Percentiles rank a stretch among this genome's conserved stretches.
Evolutionary conservation across 805 yeast genomes (phyloP).

Genomic region (Kodamaea jinghongensis): DNA sequence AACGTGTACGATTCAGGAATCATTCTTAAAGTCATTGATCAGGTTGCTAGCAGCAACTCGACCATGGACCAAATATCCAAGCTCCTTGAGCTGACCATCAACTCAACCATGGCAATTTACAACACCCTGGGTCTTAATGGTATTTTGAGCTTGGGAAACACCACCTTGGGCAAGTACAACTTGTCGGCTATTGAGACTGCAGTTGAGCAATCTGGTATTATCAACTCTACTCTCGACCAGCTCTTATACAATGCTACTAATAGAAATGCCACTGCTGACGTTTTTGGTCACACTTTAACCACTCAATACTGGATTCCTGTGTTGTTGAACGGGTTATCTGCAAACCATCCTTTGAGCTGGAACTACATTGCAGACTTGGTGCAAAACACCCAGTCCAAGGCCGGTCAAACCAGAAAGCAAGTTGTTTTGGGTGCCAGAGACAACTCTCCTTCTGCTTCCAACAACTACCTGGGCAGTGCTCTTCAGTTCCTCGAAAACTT

Average conservation of each 20-base stretch:
- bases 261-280: conserved; percentile 22
- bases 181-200: conserved; percentile 18
- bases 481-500: conserved; percentile 30
- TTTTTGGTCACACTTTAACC: conserved; percentile 25
- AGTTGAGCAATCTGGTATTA: conserved; percentile 26
- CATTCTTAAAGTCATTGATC: conserved; percentile 22
- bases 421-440: conserved; percentile 10
- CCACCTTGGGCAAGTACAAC: conserved; percentile 9
- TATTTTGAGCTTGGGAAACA: conserved; percentile 9
- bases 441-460: conserved; percentile 6
- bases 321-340: conserved; percentile 31
- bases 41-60: conserved; percentile 29
- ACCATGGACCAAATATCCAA: conserved; percentile 29
- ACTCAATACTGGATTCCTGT: conserved; percentile 28
- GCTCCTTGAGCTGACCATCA: conserved; percentile 12
- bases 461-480: conserved; percentile 27
- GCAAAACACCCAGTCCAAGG: conserved; percentile 27
- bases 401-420: conserved; percentile 16
- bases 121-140: conserved; percentile 6
- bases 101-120: conserved; percentile 3
- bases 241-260: conserved; percentile 31
- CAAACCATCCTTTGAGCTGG: conserved; percentile 29
- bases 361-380: conserved; percentile 29
- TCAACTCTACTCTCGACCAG: conserved; percentile 22
- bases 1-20: conserved; percentile 25